phyloP scores from a whole-genome alignment of 176 grass and related monocot genomes.

The Zoysia pacifica region DNA sequence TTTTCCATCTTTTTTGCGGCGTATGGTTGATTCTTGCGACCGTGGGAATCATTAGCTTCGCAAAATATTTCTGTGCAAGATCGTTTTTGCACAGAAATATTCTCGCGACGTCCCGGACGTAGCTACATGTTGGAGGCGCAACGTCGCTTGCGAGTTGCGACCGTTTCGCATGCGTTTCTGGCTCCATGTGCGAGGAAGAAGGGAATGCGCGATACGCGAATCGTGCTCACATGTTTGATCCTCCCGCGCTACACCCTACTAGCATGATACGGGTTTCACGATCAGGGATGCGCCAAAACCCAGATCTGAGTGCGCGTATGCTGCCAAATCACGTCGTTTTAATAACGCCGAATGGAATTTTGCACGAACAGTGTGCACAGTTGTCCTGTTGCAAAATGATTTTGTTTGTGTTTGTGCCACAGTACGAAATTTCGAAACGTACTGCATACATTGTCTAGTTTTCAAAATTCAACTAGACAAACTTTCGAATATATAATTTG shows the following conservation, averaged over 20 bases:
- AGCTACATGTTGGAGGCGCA: neutral
- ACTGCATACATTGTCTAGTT: neutral
- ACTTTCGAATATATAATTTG: neutral
- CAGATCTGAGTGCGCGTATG: conserved; percentile 11
- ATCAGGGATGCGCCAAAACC: neutral
- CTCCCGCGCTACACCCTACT: neutral
- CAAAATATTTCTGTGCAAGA: no score
- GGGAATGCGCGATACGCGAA: no score
- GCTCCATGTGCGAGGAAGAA: no score
- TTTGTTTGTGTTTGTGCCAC: neutral
- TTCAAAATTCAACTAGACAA: neutral
- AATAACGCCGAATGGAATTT: neutral
- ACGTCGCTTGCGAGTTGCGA: neutral
- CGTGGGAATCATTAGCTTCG: neutral
- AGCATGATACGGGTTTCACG: neutral
- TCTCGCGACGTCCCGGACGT: neutral
- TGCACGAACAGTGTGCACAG: neutral
- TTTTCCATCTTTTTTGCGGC: neutral
- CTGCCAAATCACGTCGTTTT: neutral
- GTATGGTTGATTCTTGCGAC: neutral
- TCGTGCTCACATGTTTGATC: neutral
- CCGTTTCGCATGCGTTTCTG: no score
- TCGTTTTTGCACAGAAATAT: neutral
- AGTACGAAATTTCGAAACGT: neutral
- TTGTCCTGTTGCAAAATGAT: neutral